Evolutionary conservation across 768 basidiomycete genomes (phyloP).

Genomic region (Phanerochaete sordida): DNA sequence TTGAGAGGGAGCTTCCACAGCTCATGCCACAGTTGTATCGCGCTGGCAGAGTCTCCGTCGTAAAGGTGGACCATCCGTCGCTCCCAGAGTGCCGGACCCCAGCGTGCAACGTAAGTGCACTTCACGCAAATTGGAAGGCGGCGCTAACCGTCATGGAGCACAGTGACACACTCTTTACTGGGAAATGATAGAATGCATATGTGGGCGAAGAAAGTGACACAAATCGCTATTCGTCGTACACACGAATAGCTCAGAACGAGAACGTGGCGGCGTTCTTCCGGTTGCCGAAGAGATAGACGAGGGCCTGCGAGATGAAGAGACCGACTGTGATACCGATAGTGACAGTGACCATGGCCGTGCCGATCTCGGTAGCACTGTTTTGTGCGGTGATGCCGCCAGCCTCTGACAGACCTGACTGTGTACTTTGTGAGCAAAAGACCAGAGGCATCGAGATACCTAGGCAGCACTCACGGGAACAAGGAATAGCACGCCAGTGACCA

Average conservation of each 20-base stretch:
- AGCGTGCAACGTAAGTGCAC: too few species aligned
- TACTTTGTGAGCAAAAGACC: background rate
- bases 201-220: too few species aligned
- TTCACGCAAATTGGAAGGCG: too few species aligned
- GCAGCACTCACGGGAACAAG: conserved; percentile 73
- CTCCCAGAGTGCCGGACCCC: too few species aligned
- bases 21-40: too few species aligned
- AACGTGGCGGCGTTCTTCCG: conserved; percentile 84
- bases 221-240: too few species aligned
- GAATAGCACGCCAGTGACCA: conserved; percentile 88
- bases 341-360: conserved; percentile 86
- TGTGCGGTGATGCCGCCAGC: conserved; percentile 82
- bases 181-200: too few species aligned
- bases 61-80: too few species aligned
- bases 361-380: conserved; percentile 80
- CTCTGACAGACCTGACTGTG: conserved; percentile 78
- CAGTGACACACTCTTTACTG: too few species aligned
- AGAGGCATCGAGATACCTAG: background rate
- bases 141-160: too few species aligned
- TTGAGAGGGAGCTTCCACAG: too few species aligned
- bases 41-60: too few species aligned
- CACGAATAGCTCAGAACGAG: conserved; percentile 55
- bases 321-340: conserved; percentile 90
- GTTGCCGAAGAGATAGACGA: conserved; percentile 84
- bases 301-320: conserved; percentile 81